Percentiles rank a stretch among this genome's conserved stretches.
Conservation (phyloP, 2,329 filamentous ascomycete genomes). For the Colletotrichum navitas region DNA sequence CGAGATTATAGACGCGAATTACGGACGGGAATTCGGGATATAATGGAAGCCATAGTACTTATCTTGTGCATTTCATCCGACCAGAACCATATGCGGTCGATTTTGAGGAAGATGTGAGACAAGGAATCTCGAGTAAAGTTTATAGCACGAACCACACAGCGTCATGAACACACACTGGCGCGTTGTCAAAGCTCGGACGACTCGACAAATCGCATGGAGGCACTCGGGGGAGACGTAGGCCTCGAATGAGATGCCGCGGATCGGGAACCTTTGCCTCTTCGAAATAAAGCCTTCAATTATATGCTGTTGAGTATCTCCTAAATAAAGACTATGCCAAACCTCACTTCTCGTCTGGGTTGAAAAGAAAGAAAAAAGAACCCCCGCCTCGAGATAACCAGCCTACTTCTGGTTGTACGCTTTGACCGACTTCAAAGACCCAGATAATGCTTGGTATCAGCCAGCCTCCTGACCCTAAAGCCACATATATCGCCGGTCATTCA, state of each 20-base stretch:
- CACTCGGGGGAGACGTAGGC: not conserved
- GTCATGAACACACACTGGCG: not conserved
- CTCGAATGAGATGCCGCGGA: not conserved
- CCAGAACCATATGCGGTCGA: too few relatives aligned
- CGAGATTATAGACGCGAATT: slow-evolving; percentile 2
- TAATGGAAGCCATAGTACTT: not conserved
- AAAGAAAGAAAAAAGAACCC: not conserved
- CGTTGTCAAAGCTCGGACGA: not conserved
- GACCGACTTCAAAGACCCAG: not conserved
- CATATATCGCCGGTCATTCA: not conserved
- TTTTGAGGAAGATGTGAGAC: slow-evolving; percentile 1
- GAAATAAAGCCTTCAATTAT: not conserved
- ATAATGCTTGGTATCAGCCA: not conserved
- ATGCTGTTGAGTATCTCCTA: not conserved
- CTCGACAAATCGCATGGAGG: slow-evolving; percentile 3
- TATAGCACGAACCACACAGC: not conserved
- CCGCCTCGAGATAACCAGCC: too few relatives aligned
- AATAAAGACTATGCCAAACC: not conserved
- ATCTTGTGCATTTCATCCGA: not conserved
- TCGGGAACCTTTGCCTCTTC: not conserved
- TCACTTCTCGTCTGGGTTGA: not conserved
- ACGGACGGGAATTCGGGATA: slow-evolving; percentile 11
- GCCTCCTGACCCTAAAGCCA: not conserved
- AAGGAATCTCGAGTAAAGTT: slow-evolving; percentile 5
- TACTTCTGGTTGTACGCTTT: not conserved